A percentile compares a stretch with the other conserved stretches of the same genome.
Evolutionary conservation across 2,329 filamentous ascomycete species (phyloP).

Genomic region (Calonectria pseudoturangicola): DNA sequence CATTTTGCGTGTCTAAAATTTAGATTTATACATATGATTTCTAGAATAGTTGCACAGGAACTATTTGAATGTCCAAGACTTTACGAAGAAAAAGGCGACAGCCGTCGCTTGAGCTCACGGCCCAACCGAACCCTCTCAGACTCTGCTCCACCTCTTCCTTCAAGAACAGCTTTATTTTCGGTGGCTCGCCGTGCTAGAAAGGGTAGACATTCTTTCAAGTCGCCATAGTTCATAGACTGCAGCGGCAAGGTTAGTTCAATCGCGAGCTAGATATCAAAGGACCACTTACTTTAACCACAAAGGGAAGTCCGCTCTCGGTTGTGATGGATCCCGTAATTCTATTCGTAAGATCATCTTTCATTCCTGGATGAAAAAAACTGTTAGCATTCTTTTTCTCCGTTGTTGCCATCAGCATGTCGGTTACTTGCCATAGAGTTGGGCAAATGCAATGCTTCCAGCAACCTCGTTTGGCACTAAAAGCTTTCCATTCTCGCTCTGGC

Average conservation of each 20-base stretch:
- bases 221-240: constrained; percentile 47
- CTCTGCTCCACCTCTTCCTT: constrained; percentile 44
- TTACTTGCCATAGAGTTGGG: constrained; percentile 39
- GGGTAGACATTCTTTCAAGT: constrained; percentile 44
- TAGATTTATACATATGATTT: not conserved
- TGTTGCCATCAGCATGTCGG: not conserved
- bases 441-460: constrained; percentile 42
- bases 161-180: constrained; percentile 46
- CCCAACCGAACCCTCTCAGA: constrained; percentile 43
- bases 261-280: not conserved
- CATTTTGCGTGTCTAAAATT: too few relatives aligned
- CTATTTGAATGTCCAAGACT: not conserved
- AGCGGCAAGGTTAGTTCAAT: not conserved
- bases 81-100: constrained; percentile 24
- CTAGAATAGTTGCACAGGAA: too few relatives aligned
- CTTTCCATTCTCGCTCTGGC: constrained; percentile 1
- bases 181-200: constrained; percentile 43
- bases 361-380: constrained; percentile 3
- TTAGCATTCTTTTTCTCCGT: not conserved
- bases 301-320: constrained; percentile 34
- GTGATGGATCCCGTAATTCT: constrained; percentile 40
- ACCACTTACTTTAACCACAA: constrained; percentile 44
- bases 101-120: constrained; percentile 37
- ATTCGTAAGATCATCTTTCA: constrained; percentile 47
- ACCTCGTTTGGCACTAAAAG: constrained; percentile 33